A percentile compares a stretch with the other conserved stretches of the same genome.
phyloP scores from a whole-genome alignment of 805 yeast genomes.

The Nakazawaea ernobii region DNA sequence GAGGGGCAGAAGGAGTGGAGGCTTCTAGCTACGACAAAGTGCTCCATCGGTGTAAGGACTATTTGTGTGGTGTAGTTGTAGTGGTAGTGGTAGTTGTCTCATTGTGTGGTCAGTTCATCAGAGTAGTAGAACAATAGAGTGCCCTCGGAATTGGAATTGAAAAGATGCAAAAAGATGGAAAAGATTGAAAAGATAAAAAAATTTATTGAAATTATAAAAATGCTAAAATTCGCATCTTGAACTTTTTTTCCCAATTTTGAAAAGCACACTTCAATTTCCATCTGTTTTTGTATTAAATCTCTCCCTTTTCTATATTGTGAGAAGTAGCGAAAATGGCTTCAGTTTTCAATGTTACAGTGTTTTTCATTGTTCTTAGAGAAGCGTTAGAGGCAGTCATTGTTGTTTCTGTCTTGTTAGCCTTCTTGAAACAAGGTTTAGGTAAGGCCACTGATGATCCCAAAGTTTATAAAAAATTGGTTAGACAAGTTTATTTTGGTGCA shows the following conservation, averaged over 20 bases:
- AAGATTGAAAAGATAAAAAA: neutral
- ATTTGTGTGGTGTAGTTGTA: no score
- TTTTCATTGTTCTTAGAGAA: slow-evolving; percentile 91
- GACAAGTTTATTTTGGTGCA: slow-evolving; percentile 88
- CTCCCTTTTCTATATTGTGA: neutral
- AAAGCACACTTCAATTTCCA: slow-evolving; percentile 4
- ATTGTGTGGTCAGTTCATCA: no score
- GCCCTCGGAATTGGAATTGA: neutral
- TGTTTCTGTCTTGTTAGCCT: slow-evolving; percentile 86
- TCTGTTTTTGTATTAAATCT: neutral
- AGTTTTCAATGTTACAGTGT: slow-evolving; percentile 69
- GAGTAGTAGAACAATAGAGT: no score
- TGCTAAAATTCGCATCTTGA: neutral
- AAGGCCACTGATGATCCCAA: slow-evolving; percentile 22
- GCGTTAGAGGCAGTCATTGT: slow-evolving; percentile 88
- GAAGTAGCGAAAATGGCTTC: slow-evolving; percentile 29
- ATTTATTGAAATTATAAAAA: neutral
- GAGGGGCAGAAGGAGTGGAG: no score
- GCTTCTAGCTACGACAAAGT: no score
- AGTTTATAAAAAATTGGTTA: slow-evolving; percentile 55
- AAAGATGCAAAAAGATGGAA: neutral
- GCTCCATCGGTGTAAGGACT: no score
- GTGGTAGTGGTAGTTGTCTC: no score
- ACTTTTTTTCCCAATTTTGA: neutral
- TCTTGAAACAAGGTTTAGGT: slow-evolving; percentile 85